A percentile compares a stretch with the other conserved stretches of the same genome.
Evolutionary conservation across 768 basidiomycete species (phyloP).

Genomic region (Tremella mesenterica): DNA sequence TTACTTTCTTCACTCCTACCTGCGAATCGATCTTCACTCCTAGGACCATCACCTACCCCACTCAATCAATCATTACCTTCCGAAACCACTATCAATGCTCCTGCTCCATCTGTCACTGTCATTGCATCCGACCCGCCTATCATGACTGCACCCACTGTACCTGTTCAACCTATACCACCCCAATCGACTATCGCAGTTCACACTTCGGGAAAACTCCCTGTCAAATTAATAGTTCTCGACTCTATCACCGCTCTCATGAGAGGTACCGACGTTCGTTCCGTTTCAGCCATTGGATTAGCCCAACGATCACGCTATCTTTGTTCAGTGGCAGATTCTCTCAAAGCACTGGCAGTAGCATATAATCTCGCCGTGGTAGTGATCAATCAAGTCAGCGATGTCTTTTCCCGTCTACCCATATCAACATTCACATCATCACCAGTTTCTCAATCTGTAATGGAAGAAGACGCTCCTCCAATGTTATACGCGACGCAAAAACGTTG

Average conservation of each 20-base stretch:
- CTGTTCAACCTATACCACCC: no score
- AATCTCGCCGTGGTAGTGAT: slow-evolving; percentile 69
- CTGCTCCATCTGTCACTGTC: no score
- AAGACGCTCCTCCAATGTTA: slow-evolving; percentile 44
- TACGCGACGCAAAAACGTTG: slow-evolving; percentile 68
- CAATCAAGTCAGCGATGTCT: slow-evolving; percentile 82
- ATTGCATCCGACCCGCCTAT: no score
- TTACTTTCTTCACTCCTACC: slow-evolving; percentile 22
- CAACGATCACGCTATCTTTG: slow-evolving; percentile 65
- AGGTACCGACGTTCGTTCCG: slow-evolving; percentile 50
- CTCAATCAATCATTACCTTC: no score
- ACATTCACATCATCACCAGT: background rate
- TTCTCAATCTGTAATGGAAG: background rate
- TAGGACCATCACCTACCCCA: background rate
- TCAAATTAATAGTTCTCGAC: slow-evolving; percentile 77
- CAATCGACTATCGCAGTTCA: no score
- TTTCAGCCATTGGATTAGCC: slow-evolving; percentile 53
- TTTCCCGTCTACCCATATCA: slow-evolving; percentile 43
- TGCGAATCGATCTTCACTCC: background rate
- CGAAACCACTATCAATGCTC: no score
- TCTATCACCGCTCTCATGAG: slow-evolving; percentile 80
- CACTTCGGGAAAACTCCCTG: slow-evolving; percentile 45
- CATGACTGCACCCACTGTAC: no score
- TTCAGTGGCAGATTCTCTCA: slow-evolving; percentile 61
- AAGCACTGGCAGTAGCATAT: slow-evolving; percentile 58